Evolutionary conservation across 495 filamentous ascomycete genomes (phyloP), one percentile per base, ranked within the genome.

Genomic region (Penicillium canariense): DNA sequence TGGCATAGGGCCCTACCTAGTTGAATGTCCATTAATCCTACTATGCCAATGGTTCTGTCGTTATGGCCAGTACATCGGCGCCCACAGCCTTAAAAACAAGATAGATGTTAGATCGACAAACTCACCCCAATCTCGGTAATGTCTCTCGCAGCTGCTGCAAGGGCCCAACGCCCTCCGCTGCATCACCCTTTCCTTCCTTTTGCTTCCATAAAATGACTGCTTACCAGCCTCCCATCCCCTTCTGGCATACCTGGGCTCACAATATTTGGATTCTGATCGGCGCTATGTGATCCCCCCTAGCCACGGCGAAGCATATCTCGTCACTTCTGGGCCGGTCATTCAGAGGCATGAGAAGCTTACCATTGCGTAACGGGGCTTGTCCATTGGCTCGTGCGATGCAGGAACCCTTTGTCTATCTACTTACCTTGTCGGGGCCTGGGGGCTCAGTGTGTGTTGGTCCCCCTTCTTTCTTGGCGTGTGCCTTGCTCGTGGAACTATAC

Each of bases 381-480:
- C 12, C 27, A 38, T 43, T 22, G 10, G 15, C 48, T 55, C 22
- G 42, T 51, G 22, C 7, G 17, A 26, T 45, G 20, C 36, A 36
- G 14, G 27, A 17, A 30, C 26, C 3, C 38, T 31, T 39, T 52
- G 23, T 36, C n/a, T n/a, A 38, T 48, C 17, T 32, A 28, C n/a
- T 14, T 32, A 32, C 22, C 12, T 9, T 4, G 1, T 9, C n/a
- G 4, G 4, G 12, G 3, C 9, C 12, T 12, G 22, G 6, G 17
- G 46, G n/a, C 5, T 5, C 5, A 9, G 7, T 18, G 6, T 7
- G 32, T 28, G 22, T 20, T 18, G 34, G 48, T 0, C 1, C 51
- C 59, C 59, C 56, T 62, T 65, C 56, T 59, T 65, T 56, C 62
- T 62, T 65, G 62, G 62, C 62, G 22, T 43, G n/a, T 39, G 11